A percentile compares a stretch with the other conserved stretches of the same genome.
These are phyloP conservation scores for Galium porrigens DNA, from an alignment of 305 asterid genomes.

Conservation along the genomic window DNA sequence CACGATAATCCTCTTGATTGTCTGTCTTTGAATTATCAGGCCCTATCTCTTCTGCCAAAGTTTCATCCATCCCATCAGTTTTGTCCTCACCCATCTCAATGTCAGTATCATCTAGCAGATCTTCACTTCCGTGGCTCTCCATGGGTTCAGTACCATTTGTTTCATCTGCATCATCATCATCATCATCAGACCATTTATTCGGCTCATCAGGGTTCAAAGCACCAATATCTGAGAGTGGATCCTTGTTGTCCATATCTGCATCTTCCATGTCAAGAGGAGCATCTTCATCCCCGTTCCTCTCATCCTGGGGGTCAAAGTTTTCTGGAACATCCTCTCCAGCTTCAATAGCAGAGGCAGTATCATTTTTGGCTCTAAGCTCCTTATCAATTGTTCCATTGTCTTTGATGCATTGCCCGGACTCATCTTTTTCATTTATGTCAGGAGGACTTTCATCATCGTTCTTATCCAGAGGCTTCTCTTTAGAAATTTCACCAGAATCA, in stretches of 20 bases:
- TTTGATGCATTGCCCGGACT: slow-evolving; percentile 56
- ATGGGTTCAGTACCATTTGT: slow-evolving; percentile 29
- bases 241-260: slow-evolving; percentile 48
- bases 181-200: slow-evolving; percentile 27
- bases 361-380: slow-evolving; percentile 78
- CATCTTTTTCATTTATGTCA: slow-evolving; percentile 48
- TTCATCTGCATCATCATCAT: slow-evolving; percentile 45
- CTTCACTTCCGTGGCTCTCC: slow-evolving; percentile 46
- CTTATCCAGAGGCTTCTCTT: slow-evolving; percentile 55
- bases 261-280: slow-evolving; percentile 41
- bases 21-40: slow-evolving; percentile 29
- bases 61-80: slow-evolving; percentile 18
- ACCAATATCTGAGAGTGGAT: slow-evolving; percentile 24
- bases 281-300: slow-evolving; percentile 36
- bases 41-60: slow-evolving; percentile 28
- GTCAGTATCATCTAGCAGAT: slow-evolving; percentile 26
- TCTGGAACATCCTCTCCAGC: slow-evolving; percentile 35
- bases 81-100: slow-evolving; percentile 30
- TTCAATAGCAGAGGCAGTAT: slow-evolving; percentile 34
- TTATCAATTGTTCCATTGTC: slow-evolving; percentile 34
- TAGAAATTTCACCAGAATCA: slow-evolving; percentile 45
- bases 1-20: slow-evolving; percentile 26
- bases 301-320: slow-evolving; percentile 26
- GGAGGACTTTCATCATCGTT: slow-evolving; percentile 36
- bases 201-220: slow-evolving; percentile 51